phyloP scores from a whole-genome alignment of 1,284 basidiomycete species.

The Apiotrichum porosum region DNA sequence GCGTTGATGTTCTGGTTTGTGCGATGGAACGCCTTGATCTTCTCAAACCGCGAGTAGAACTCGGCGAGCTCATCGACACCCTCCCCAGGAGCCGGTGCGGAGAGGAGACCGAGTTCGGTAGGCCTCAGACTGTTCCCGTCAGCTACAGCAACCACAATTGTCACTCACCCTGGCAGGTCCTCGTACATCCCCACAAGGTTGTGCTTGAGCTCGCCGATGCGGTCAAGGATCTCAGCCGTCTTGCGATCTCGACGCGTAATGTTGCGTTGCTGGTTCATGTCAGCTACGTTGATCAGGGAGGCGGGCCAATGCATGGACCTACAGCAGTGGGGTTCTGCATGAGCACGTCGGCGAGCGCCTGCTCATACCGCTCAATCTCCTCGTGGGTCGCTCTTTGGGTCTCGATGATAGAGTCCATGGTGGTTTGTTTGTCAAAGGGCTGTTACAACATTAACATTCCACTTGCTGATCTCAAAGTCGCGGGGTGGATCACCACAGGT shows the following conservation, averaged over 20 bases:
- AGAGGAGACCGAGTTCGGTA: conserved; percentile 44
- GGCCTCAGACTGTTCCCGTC: conserved; percentile 50
- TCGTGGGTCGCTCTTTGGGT: conserved; percentile 89
- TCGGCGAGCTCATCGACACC: conserved; percentile 69
- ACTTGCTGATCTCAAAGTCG: background rate
- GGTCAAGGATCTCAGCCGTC: conserved; percentile 76
- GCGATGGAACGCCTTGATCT: conserved; percentile 91
- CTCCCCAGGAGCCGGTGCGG: conserved; percentile 52
- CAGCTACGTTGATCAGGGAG: too few relatives aligned
- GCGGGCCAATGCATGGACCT: too few relatives aligned
- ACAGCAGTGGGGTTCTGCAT: conserved; percentile 47
- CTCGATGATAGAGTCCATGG: conserved; percentile 88
- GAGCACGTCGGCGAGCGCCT: conserved; percentile 54
- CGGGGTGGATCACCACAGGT: background rate
- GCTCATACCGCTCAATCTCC: conserved; percentile 83
- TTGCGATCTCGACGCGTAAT: conserved; percentile 77
- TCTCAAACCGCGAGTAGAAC: conserved; percentile 89
- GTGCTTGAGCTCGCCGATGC: conserved; percentile 65
- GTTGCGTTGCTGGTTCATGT: conserved; percentile 48
- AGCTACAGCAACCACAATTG: background rate
- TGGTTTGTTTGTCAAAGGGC: background rate
- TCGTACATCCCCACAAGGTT: conserved; percentile 67
- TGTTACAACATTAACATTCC: too few relatives aligned
- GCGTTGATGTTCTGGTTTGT: conserved; percentile 86
- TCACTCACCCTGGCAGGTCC: conserved; percentile 56